Conservation (phyloP, 2,329 filamentous ascomycete genomes). For the Diatrype stigma region DNA sequence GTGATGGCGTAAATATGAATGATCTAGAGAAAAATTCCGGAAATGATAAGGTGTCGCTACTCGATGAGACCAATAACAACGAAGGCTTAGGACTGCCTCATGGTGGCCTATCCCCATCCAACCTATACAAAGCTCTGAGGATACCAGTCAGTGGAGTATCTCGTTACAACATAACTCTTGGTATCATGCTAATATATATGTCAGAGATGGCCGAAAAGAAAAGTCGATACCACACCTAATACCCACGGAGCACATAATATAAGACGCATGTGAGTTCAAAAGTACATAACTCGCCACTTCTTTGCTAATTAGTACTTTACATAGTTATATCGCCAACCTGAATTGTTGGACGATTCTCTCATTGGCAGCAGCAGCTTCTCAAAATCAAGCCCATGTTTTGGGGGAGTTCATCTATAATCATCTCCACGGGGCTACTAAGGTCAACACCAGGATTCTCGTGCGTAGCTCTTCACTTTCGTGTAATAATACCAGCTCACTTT, state of each 20-base stretch:
- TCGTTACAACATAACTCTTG: neutral
- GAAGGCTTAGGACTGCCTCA: neutral
- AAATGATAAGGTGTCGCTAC: neutral
- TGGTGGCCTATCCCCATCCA: neutral
- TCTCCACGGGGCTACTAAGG: conserved; percentile 1
- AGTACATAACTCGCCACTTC: too few species aligned
- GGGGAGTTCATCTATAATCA: conserved; percentile 8
- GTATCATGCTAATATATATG: neutral
- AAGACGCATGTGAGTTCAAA: conserved; percentile 1
- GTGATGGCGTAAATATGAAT: neutral
- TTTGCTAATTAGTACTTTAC: too few species aligned
- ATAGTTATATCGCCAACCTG: conserved; percentile 7
- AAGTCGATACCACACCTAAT: neutral
- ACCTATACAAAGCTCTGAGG: neutral
- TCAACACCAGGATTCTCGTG: conserved; percentile 4
- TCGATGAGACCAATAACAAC: neutral
- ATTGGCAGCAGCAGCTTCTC: conserved; percentile 3
- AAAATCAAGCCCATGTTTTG: conserved; percentile 1
- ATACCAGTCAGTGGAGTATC: neutral
- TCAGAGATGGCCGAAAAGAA: neutral
- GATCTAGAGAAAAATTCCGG: neutral
- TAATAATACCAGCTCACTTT: neutral
- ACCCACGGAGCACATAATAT: neutral
- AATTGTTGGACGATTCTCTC: conserved; percentile 8
- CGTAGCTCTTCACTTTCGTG: neutral